Percentiles rank a stretch among this genome's conserved stretches.
These are phyloP conservation scores for Candida morakotiae DNA, from an alignment of 805 yeast genomes.

Conservation along the genomic window DNA sequence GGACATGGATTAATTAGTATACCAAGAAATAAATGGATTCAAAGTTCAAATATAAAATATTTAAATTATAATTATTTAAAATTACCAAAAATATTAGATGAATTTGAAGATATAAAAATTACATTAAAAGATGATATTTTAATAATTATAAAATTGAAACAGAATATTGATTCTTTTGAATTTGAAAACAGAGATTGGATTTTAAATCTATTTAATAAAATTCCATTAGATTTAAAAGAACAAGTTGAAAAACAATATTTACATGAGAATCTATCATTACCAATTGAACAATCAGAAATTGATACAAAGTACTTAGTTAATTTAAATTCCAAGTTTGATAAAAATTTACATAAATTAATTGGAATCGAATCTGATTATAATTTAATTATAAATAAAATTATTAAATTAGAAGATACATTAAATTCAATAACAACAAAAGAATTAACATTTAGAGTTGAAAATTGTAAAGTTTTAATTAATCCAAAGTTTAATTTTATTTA, in stretches of 20 bases:
- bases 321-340: constrained; percentile 49
- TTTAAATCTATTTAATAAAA: constrained; percentile 44
- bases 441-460: constrained; percentile 18
- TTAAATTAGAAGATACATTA: constrained; percentile 56
- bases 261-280: constrained; percentile 14
- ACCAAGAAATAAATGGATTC: constrained; percentile 49
- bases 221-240: constrained; percentile 37
- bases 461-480: constrained; percentile 18
- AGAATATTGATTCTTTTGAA: constrained; percentile 15
- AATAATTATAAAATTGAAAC: constrained; percentile 50
- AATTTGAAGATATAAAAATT: constrained; percentile 58
- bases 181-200: constrained; percentile 61
- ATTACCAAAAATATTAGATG: constrained; percentile 57
- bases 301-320: constrained; percentile 43
- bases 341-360: constrained; percentile 46
- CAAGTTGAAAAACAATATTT: constrained; percentile 27
- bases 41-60: constrained; percentile 25
- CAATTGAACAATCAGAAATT: constrained; percentile 14
- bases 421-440: constrained; percentile 27
- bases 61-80: constrained; percentile 43
- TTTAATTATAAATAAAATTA: constrained; percentile 42
- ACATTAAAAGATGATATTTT: constrained; percentile 61
- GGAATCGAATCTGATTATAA: constrained; percentile 59
- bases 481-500: constrained; percentile 41
- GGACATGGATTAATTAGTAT: constrained; percentile 73